Conservation (phyloP, 192 early-diverging fungal species). For the Umbelopsis sp. region DNA sequence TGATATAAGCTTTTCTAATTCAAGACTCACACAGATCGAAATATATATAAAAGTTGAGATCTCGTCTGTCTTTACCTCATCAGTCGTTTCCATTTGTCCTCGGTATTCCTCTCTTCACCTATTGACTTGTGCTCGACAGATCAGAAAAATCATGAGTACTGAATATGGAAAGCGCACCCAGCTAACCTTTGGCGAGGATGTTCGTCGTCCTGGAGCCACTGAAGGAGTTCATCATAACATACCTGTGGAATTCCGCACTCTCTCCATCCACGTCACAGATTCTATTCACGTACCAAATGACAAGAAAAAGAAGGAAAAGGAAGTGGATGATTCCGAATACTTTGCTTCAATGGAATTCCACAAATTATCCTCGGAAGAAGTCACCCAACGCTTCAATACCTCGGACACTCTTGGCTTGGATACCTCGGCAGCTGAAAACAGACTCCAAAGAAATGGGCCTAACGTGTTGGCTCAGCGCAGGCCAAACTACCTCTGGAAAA, state of each 20-base stretch:
- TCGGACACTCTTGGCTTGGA: conserved; percentile 34
- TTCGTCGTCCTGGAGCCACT: not conserved
- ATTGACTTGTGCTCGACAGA: too few relatives aligned
- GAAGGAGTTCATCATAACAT: conserved; percentile 18
- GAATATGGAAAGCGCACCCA: conserved; percentile 13
- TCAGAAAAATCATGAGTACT: not conserved
- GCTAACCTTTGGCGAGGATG: conserved; percentile 11
- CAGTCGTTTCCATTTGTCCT: too few relatives aligned
- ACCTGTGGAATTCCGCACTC: conserved; percentile 46
- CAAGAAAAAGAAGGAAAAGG: conserved; percentile 32
- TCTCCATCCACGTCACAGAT: conserved; percentile 45
- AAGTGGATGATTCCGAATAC: conserved; percentile 39
- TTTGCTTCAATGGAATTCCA: conserved; percentile 45
- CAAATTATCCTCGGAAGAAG: conserved; percentile 39
- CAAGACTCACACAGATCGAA: not conserved
- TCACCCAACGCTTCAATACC: conserved; percentile 41
- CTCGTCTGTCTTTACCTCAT: too few relatives aligned
- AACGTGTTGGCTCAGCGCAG: conserved; percentile 29
- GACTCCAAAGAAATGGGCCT: conserved; percentile 36
- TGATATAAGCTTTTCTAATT: not conserved
- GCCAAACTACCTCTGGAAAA: conserved; percentile 42
- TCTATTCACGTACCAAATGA: conserved; percentile 27
- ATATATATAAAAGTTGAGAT: too few relatives aligned
- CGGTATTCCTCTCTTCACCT: too few relatives aligned
- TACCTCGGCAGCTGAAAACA: conserved; percentile 27